phyloP scores from a whole-genome alignment of 1,139 yeast species.

The Candida albicans region DNA sequence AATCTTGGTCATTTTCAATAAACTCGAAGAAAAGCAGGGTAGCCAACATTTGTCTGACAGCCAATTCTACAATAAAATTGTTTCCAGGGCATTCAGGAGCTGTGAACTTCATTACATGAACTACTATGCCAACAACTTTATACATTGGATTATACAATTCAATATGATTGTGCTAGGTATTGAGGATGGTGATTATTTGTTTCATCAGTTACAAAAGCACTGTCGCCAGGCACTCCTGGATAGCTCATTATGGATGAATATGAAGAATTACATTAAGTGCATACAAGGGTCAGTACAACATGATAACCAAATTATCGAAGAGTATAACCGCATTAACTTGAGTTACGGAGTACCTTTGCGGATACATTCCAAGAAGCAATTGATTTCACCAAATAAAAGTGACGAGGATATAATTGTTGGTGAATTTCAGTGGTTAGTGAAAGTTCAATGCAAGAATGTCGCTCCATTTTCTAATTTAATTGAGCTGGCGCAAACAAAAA shows the following conservation, averaged over 20 bases:
- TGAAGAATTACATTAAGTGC: slow-evolving; percentile 11
- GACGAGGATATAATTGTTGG: slow-evolving; percentile 7
- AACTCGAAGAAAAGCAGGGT: background rate
- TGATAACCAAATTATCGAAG: slow-evolving; percentile 4
- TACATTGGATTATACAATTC: slow-evolving; percentile 31
- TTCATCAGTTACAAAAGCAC: background rate
- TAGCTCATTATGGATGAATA: slow-evolving; percentile 35
- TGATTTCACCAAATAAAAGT: background rate
- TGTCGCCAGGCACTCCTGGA: slow-evolving; percentile 19
- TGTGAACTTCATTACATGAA: slow-evolving; percentile 41
- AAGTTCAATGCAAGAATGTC: slow-evolving; percentile 13
- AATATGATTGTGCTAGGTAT: slow-evolving; percentile 9
- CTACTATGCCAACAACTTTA: slow-evolving; percentile 38
- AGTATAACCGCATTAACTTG: slow-evolving; percentile 6
- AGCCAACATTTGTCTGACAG: background rate
- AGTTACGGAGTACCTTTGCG: background rate
- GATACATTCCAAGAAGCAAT: background rate
- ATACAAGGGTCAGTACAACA: background rate
- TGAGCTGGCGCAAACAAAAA: background rate
- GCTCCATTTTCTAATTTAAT: slow-evolving; percentile 14
- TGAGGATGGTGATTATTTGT: slow-evolving; percentile 6
- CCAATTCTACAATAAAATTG: slow-evolving; percentile 7
- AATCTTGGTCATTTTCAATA: slow-evolving; percentile 7
- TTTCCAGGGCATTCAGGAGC: slow-evolving; percentile 28
- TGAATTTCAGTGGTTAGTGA: slow-evolving; percentile 16